Evolutionary conservation across 2,329 filamentous ascomycete species (phyloP), one percentile per base, ranked within the genome.

Genomic region (Ascochyta koolunga): DNA sequence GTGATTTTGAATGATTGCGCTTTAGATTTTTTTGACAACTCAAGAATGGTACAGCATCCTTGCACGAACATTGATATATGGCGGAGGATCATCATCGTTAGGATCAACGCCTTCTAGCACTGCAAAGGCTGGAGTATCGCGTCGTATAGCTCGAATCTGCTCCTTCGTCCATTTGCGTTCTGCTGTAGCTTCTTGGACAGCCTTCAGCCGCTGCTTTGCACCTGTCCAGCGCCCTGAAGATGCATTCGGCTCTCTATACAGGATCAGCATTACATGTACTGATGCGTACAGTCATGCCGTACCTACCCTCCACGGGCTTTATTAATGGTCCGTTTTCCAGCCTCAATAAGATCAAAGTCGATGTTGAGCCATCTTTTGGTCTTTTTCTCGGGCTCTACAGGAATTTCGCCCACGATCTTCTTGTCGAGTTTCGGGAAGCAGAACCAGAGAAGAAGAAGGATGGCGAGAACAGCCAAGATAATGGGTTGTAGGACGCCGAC

Each of bases 401-500:
- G 24, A 16, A 27, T 24, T 11, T 60, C 50, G 18, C 56, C 58
- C 5, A 44, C 21, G 4, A 29, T 35, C 7, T 39, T 45, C 25
- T 65, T 67, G 16, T 52, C 40, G 3, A 63, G 19, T 9, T 56
- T 58, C 2, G 62, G 62, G 18, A 67, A 57, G 52, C 58, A 68
- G n/a, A 79, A 58, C 83, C 83, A 86, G 21, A 84, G 64, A 6
- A 77, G 33, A 50, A 81, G 70, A 35, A 82, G 78, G 15, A 77
- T 74, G 8, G 69, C 79, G 22, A 84, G 72, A 37, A 84, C 62
- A 9, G 77, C 80, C 47, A 85, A 66, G 24, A 83, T 77, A 65
- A 86, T 81, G 1, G 84, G 83, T 68, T 85, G 83, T 59, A 86
- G 62, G 3, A 85, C 79, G 62, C 78, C 68, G 5, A 86, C 83